Evolutionary conservation across 768 basidiomycete genomes (phyloP), one percentile per base, ranked within the genome.

Genomic region (Leccinum incarnatum): DNA sequence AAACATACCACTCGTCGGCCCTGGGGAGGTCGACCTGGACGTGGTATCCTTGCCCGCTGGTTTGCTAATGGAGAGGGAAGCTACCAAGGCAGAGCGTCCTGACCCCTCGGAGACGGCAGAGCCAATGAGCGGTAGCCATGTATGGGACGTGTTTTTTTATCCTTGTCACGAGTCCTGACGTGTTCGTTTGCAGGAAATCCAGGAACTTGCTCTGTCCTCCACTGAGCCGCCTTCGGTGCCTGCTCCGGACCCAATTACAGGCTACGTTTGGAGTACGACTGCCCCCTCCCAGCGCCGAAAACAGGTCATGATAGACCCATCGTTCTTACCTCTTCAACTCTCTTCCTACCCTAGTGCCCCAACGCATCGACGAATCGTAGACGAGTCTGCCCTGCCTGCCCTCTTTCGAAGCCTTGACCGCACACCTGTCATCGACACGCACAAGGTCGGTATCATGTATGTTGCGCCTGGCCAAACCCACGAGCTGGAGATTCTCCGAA

Each of bases 381-480:
- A 87, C 50, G 76, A 83, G 10, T 77, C 85, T 1, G 72, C 75
- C 14, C 79, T 91, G 40, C 74, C 82, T 4, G 76, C 80, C 27
- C 84, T 88, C 59, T 77, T 95, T 62, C 77, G 81, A 25, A 81
- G 80, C 7, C 80, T 98, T 48, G 94, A 97, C 65, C 78, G 83
- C 46, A 89, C 91, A 45, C 95, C 95, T 0, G 94, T 98, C 65
- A 95, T 99, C 60, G 97, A 99, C 73, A 95, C 92, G 0, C 93
- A 98, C 74, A 96, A 97, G 73, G 89, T 98, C 36, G 97, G 93
- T 4, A 89, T 99, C 57, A 81, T 99, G 76, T 99, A 98, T 66
- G 96, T 95, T 48, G 95, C 90, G 0, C 92, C 93, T 4, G 93
- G 93, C 2, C 97, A 98, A 73, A 86, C 79, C 8, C 75, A 83